These are phyloP conservation scores for Alternaria brassicae DNA, from an alignment of 2,329 filamentous ascomycete genomes.

Conservation along the genomic window DNA sequence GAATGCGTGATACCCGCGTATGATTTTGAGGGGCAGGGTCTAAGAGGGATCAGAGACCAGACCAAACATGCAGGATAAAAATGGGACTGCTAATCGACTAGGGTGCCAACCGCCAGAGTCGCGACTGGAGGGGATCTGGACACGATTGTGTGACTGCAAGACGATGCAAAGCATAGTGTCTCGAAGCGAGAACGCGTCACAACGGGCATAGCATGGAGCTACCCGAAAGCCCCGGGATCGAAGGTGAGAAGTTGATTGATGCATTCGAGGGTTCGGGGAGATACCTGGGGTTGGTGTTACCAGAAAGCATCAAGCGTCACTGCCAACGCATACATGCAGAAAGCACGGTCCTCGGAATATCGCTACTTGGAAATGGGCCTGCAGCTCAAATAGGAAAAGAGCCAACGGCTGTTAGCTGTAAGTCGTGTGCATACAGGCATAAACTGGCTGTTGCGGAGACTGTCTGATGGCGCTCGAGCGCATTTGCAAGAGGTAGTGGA, in stretches of 20 bases:
- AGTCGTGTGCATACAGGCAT: conserved; percentile 41
- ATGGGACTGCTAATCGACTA: conserved; percentile 35
- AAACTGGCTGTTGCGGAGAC: conserved; percentile 43
- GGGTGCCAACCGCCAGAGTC: conserved; percentile 45
- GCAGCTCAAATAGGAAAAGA: conserved; percentile 40
- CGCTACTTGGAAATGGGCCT: conserved; percentile 35
- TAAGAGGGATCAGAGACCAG: conserved; percentile 40
- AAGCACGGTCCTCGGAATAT: conserved; percentile 50
- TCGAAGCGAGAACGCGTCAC: conserved; percentile 42
- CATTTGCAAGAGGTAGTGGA: conserved; percentile 26
- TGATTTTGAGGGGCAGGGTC: conserved; percentile 13
- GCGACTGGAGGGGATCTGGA: conserved; percentile 46
- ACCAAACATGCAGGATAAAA: conserved; percentile 33
- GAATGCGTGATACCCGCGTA: conserved; percentile 31
- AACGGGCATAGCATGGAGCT: conserved; percentile 44
- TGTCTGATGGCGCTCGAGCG: conserved; percentile 32
- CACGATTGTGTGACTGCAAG: conserved; percentile 46
- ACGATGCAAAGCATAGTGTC: conserved; percentile 45
- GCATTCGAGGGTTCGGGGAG: conserved; percentile 42
- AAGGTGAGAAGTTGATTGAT: conserved; percentile 43
- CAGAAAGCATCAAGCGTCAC: conserved; percentile 32
- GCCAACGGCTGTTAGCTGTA: conserved; percentile 49
- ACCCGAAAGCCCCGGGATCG: conserved; percentile 33
- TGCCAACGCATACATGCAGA: conserved; percentile 43
- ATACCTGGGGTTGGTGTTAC: conserved; percentile 49